Conservation (phyloP, 2,329 filamentous ascomycete genomes). For the Talaromyces sp. region DNA sequence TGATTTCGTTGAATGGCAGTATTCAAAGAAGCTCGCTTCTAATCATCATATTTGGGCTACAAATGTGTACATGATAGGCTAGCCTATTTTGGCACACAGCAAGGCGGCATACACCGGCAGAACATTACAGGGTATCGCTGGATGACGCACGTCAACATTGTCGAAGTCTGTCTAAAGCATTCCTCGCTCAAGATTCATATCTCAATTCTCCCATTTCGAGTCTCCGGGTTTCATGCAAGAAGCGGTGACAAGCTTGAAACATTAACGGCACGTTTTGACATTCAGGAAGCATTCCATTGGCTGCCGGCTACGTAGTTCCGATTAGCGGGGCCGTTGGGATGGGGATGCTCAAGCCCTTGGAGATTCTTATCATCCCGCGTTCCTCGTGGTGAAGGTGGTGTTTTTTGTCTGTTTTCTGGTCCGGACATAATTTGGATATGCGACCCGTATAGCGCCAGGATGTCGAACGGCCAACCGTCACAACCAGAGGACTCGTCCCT, state of each 20-base stretch:
- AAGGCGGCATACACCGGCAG: background rate
- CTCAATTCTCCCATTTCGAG: background rate
- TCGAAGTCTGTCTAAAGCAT: background rate
- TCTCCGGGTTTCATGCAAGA: background rate
- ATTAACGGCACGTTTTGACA: background rate
- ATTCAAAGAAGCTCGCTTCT: background rate
- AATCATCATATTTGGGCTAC: background rate
- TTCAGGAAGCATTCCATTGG: slow-evolving; percentile 9
- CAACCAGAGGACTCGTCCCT: slow-evolving; percentile 22
- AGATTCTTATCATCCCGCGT: slow-evolving; percentile 1
- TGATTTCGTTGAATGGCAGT: background rate
- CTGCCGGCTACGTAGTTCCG: slow-evolving; percentile 1
- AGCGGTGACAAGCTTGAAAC: background rate
- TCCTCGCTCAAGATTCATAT: background rate
- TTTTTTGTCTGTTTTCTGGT: background rate
- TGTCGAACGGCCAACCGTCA: slow-evolving; percentile 14
- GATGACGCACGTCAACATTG: background rate
- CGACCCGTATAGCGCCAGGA: slow-evolving; percentile 7
- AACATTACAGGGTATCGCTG: background rate
- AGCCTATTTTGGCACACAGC: background rate
- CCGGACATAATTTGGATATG: too few species aligned
- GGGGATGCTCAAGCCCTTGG: slow-evolving; percentile 6
- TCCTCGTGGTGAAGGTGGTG: background rate
- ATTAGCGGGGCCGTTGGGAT: background rate
- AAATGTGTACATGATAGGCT: background rate